Evolutionary conservation across 768 basidiomycete species (phyloP), one percentile per base, ranked within the genome.

Genomic region (Pilatotrama ljubarskyi): DNA sequence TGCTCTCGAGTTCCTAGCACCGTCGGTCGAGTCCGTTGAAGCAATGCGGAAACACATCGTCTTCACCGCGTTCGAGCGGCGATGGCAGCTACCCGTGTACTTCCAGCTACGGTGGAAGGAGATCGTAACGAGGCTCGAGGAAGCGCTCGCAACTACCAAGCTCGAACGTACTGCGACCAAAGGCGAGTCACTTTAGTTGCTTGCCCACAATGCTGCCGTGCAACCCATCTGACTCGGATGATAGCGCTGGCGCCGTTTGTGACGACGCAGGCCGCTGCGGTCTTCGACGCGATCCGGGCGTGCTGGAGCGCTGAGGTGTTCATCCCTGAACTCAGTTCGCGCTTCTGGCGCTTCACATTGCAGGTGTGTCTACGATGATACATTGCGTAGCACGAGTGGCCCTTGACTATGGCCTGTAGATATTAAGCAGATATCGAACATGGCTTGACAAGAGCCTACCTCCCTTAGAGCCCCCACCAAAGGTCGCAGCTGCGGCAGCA

Each of bases 101-200:
- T 98, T 96, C 72, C 97, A 99, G 69, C 77, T 99, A 61, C 83
- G 96, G 43, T 96, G 95, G 93, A 97, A 97, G 74, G 96, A 97
- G 69, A 91, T 96, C 51, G 85, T 95, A 0, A 75, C 81, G 0
- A 80, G 78, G 50, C 75, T 97, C 15, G 97, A 99, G 74, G 86
- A 88, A 13, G 73, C 76, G 2, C 74, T 98, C 14, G 69, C 73
- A 17, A 67, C 69, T 18, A 72, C 76, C 22, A 73, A 73, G 42
- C 69, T 87, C 22, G 80, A 81, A 44, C 71, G 78, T 13, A 70
- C 67, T 8, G 66, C 72, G 18, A 69, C 73, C 24, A 76, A 75
- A 70, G 80, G 87, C 84, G 48, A 51, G 70, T 55, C 17, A 9
- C 20, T 13, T 40, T 1, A 36, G 17, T 15, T 38, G 42, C 25